Conservation (phyloP, 257 asterid species). For the Dorcoceras hygrometricum region DNA sequence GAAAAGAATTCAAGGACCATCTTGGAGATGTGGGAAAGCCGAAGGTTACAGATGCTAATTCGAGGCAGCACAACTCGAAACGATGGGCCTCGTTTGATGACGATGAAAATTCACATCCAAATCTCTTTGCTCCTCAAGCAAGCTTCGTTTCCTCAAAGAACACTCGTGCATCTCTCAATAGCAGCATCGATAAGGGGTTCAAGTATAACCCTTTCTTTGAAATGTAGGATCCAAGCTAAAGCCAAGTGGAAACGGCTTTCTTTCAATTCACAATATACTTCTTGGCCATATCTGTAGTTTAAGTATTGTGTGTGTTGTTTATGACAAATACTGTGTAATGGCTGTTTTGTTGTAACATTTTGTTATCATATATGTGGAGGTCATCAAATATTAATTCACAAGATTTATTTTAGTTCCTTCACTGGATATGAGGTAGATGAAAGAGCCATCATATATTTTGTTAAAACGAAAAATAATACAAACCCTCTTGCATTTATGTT, state of each 20-base stretch:
- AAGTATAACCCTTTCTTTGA: constrained; percentile 76
- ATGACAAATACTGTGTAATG: background rate
- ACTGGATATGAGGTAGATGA: too few species aligned
- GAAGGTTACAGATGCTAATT: constrained; percentile 10
- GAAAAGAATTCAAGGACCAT: constrained; percentile 75
- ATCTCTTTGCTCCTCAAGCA: constrained; percentile 53
- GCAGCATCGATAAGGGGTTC: constrained; percentile 57
- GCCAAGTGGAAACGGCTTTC: constrained; percentile 26
- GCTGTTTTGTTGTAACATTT: background rate
- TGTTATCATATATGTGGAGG: background rate
- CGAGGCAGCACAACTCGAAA: constrained; percentile 35
- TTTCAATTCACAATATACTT: background rate
- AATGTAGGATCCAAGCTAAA: constrained; percentile 33
- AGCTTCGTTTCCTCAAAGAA: constrained; percentile 35
- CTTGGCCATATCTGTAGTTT: background rate
- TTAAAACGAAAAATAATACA: too few species aligned
- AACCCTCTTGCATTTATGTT: too few species aligned
- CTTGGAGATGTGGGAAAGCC: constrained; percentile 52
- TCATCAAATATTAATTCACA: too few species aligned
- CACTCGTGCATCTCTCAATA: constrained; percentile 24
- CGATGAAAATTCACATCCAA: constrained; percentile 61
- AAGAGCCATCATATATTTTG: too few species aligned
- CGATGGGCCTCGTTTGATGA: constrained; percentile 62
- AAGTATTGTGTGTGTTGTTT: background rate
- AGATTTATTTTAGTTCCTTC: too few species aligned